phyloP scores from a whole-genome alignment of 2,329 filamentous ascomycete genomes.

The Rhexocercosporidium sp. region DNA sequence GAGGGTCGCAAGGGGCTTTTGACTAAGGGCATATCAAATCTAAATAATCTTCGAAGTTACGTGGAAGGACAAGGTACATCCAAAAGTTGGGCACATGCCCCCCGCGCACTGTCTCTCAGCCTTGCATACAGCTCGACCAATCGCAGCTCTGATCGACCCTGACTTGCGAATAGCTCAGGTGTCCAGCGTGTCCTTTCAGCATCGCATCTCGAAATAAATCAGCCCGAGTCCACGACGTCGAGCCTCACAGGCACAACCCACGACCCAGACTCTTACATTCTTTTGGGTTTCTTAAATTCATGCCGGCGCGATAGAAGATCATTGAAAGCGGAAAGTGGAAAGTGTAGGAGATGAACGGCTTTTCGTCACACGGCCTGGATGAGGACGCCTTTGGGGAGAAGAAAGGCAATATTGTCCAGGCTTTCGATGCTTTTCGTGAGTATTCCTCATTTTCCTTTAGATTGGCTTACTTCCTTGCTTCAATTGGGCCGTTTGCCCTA shows the following conservation, averaged over 20 bases:
- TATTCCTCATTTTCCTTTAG: constrained; percentile 33
- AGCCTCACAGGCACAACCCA: constrained; percentile 25
- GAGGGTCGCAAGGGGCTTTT: too few species aligned
- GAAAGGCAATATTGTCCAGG: constrained; percentile 71
- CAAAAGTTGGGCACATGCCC: too few species aligned
- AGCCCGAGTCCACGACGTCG: constrained; percentile 17
- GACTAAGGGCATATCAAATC: too few species aligned
- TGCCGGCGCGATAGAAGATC: constrained; percentile 15
- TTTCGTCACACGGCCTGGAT: constrained; percentile 70
- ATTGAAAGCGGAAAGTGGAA: constrained; percentile 7
- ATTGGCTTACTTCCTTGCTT: not conserved
- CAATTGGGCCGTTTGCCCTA: constrained; percentile 2
- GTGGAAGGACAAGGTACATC: too few species aligned
- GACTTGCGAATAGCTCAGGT: constrained; percentile 23
- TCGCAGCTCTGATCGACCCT: constrained; percentile 8
- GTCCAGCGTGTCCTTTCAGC: constrained; percentile 28
- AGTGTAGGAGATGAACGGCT: constrained; percentile 69
- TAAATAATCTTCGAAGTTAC: too few species aligned
- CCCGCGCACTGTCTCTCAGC: constrained; percentile 20
- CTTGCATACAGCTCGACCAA: constrained; percentile 23
- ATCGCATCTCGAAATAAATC: constrained; percentile 19
- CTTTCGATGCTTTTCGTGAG: constrained; percentile 97
- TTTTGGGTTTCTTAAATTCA: constrained; percentile 18
- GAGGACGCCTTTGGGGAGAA: constrained; percentile 83
- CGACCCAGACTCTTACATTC: not conserved